A percentile compares a stretch with the other conserved stretches of the same genome.
Evolutionary conservation across 2,329 filamentous ascomycete species (phyloP).

Genomic region (Aspergillus ustus): DNA sequence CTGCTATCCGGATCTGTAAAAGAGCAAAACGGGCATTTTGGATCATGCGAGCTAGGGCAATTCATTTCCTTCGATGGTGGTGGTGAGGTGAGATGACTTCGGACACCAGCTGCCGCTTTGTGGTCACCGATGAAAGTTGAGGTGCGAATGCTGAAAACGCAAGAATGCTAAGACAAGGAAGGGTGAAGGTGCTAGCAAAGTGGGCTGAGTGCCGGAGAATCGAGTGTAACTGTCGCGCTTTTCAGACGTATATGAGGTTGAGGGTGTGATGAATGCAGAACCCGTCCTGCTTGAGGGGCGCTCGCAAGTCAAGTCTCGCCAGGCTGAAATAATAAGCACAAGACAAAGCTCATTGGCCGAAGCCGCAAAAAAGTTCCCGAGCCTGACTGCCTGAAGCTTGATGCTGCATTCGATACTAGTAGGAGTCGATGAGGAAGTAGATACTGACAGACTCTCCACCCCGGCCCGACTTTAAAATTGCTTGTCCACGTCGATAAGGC

Average conservation of each 20-base stretch:
- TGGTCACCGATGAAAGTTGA: neutral
- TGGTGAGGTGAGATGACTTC: neutral
- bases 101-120: neutral
- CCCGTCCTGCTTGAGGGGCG: neutral
- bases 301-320: neutral
- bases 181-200: neutral
- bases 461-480: neutral
- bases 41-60: conserved; percentile 17
- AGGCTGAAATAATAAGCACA: conserved; percentile 2
- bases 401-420: neutral
- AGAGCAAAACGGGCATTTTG: conserved; percentile 51
- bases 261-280: neutral
- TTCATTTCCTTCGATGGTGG: conserved; percentile 22
- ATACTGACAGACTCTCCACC: no score
- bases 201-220: neutral
- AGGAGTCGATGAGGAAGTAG: neutral
- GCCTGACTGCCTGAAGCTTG: neutral
- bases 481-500: neutral
- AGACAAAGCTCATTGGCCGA: neutral
- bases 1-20: conserved; percentile 46
- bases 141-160: neutral
- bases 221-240: neutral
- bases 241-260: neutral
- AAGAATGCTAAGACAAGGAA: neutral
- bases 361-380: neutral